These are phyloP conservation scores for Macrophomina tecta DNA, from an alignment of 2,329 filamentous ascomycete species.

Conservation along the genomic window DNA sequence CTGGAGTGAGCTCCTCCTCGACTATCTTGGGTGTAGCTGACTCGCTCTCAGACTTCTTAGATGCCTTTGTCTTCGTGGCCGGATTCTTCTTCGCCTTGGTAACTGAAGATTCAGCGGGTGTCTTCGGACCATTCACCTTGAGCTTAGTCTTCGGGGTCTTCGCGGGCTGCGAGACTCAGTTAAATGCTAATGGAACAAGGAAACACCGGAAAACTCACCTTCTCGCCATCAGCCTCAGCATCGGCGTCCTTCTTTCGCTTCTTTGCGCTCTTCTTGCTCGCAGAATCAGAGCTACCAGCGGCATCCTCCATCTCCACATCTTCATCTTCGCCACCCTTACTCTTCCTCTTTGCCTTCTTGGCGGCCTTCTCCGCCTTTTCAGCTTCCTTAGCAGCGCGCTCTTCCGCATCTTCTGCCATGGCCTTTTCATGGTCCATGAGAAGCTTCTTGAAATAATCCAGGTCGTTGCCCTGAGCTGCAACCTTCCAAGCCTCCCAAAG, in stretches of 20 bases:
- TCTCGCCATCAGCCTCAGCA: constrained; percentile 72
- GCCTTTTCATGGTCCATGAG: constrained; percentile 66
- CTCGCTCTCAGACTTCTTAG: constrained; percentile 59
- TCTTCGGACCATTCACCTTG: constrained; percentile 51
- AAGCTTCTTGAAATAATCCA: constrained; percentile 84
- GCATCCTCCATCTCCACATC: constrained; percentile 49
- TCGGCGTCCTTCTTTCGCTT: constrained; percentile 81
- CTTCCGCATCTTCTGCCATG: constrained; percentile 63
- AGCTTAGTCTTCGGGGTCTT: constrained; percentile 59
- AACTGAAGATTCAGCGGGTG: constrained; percentile 38
- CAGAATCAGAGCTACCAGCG: constrained; percentile 46
- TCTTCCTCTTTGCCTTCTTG: constrained; percentile 50
- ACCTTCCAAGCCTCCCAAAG: constrained; percentile 80
- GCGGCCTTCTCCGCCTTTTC: constrained; percentile 62
- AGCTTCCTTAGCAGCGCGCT: constrained; percentile 68
- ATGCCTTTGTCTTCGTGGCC: constrained; percentile 51
- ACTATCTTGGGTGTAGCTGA: constrained; percentile 61
- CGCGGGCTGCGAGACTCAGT: constrained; percentile 45
- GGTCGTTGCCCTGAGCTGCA: constrained; percentile 76
- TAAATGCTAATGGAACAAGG: background rate
- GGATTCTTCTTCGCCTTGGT: constrained; percentile 47
- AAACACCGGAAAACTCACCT: constrained; percentile 47
- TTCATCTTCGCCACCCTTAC: constrained; percentile 39
- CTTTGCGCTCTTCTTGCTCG: constrained; percentile 48
- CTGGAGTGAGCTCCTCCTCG: constrained; percentile 60